Evolutionary conservation across 257 asterid species (phyloP).

Genomic region (Ligustrum vulgare): DNA sequence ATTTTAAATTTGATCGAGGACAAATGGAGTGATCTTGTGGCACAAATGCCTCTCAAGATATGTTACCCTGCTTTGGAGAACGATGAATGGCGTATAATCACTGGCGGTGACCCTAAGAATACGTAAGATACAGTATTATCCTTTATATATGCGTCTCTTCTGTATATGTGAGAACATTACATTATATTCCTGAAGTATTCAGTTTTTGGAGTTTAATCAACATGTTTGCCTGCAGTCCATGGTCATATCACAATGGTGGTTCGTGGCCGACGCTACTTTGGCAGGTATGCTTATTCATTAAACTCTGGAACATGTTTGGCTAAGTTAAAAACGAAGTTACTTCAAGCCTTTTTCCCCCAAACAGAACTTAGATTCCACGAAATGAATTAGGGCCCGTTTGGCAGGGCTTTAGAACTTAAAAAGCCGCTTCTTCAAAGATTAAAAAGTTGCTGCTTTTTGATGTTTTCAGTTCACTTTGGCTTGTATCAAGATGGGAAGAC

Average conservation of each 20-base stretch:
- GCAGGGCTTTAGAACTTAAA: no score
- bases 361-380: neutral
- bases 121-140: slow-evolving; percentile 30
- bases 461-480: slow-evolving; percentile 44
- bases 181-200: neutral
- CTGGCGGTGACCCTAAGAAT: slow-evolving; percentile 53
- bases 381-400: neutral
- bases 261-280: slow-evolving; percentile 53
- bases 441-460: neutral
- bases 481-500: slow-evolving; percentile 47
- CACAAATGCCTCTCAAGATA: slow-evolving; percentile 45
- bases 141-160: neutral
- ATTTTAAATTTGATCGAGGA: slow-evolving; percentile 38
- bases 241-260: slow-evolving; percentile 52
- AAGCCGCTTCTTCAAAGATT: no score
- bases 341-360: neutral
- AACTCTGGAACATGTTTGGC: neutral
- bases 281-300: slow-evolving; percentile 36
- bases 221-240: slow-evolving; percentile 32
- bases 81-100: slow-evolving; percentile 45
- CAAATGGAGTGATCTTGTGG: slow-evolving; percentile 46
- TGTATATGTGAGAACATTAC: neutral
- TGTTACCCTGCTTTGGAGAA: slow-evolving; percentile 45
- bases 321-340: neutral
- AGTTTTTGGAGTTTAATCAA: slow-evolving; percentile 3